A percentile compares a stretch with the other conserved stretches of the same genome.
phyloP scores from a whole-genome alignment of 2,329 filamentous ascomycete genomes.

The Dothideomycetidae sp. region DNA sequence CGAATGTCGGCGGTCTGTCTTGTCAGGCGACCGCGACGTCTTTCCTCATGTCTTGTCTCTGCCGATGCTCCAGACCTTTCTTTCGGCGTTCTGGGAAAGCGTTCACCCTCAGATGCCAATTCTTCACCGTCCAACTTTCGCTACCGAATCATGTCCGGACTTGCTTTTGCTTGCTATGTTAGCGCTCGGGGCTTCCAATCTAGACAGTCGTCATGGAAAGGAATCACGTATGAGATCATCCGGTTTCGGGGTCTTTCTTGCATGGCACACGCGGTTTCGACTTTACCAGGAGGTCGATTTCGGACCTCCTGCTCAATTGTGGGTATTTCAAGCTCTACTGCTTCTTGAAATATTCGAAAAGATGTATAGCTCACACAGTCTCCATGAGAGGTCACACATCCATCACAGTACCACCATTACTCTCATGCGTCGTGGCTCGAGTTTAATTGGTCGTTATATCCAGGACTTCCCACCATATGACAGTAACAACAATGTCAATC shows the following conservation, averaged over 20 bases:
- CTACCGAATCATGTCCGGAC: slow-evolving; percentile 71
- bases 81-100: slow-evolving; percentile 85
- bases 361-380: slow-evolving; percentile 82
- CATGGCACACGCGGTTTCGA: slow-evolving; percentile 89
- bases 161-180: slow-evolving; percentile 78
- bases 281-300: slow-evolving; percentile 88
- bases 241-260: slow-evolving; percentile 75
- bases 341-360: slow-evolving; percentile 92
- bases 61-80: slow-evolving; percentile 92
- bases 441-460: slow-evolving; percentile 71
- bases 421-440: slow-evolving; percentile 84
- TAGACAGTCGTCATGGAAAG: slow-evolving; percentile 68
- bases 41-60: slow-evolving; percentile 56
- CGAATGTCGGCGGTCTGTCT: slow-evolving; percentile 59
- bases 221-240: slow-evolving; percentile 63
- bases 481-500: slow-evolving; percentile 37
- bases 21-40: slow-evolving; percentile 61
- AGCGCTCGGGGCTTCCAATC: slow-evolving; percentile 76
- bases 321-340: slow-evolving; percentile 85
- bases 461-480: slow-evolving; percentile 70
- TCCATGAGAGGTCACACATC: slow-evolving; percentile 91
- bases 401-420: slow-evolving; percentile 94
- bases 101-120: slow-evolving; percentile 93
- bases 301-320: slow-evolving; percentile 80
- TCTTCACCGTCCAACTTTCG: slow-evolving; percentile 86